These are phyloP conservation scores for Westerdykella ornata DNA, from an alignment of 2,329 filamentous ascomycete genomes.

Conservation along the genomic window DNA sequence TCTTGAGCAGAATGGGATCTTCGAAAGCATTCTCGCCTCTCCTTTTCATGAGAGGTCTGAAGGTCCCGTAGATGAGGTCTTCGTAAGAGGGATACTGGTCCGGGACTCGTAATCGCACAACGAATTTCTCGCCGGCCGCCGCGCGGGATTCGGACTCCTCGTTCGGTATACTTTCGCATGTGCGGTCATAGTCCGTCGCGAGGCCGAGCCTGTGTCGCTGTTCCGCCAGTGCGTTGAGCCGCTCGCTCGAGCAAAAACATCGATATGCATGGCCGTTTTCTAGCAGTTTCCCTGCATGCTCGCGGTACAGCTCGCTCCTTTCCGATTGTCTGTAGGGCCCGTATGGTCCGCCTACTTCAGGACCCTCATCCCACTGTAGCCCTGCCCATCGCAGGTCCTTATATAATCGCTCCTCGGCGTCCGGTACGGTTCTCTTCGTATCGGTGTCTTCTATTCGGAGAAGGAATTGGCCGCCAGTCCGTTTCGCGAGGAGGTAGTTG, in stretches of 20 bases:
- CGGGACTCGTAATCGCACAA: conserved; percentile 67
- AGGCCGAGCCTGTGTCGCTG: conserved; percentile 55
- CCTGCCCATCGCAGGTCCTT: conserved; percentile 84
- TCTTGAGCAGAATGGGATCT: conserved; percentile 86
- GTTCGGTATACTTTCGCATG: conserved; percentile 60
- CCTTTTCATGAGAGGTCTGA: conserved; percentile 27
- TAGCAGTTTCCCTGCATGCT: conserved; percentile 64
- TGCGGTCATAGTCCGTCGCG: conserved; percentile 60
- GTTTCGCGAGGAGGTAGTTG: conserved; percentile 84
- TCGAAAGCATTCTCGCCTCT: conserved; percentile 52
- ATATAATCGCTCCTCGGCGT: conserved; percentile 70
- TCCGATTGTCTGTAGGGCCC: conserved; percentile 89
- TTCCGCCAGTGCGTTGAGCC: conserved; percentile 60
- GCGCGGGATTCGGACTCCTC: conserved; percentile 67
- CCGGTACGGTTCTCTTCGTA: conserved; percentile 73
- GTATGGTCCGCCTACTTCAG: conserved; percentile 69
- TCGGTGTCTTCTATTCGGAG: conserved; percentile 94
- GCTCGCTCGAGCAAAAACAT: conserved; percentile 78
- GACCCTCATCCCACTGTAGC: conserved; percentile 88
- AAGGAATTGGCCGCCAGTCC: conserved; percentile 83
- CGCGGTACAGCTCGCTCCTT: conserved; percentile 63
- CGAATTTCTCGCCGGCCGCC: conserved; percentile 61
- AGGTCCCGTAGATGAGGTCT: conserved; percentile 71
- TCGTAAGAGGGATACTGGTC: conserved; percentile 57
- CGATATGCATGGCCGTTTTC: conserved; percentile 72